These are phyloP conservation scores for Suhomyces pyralidae DNA, from an alignment of 805 yeast species.

Conservation along the genomic window DNA sequence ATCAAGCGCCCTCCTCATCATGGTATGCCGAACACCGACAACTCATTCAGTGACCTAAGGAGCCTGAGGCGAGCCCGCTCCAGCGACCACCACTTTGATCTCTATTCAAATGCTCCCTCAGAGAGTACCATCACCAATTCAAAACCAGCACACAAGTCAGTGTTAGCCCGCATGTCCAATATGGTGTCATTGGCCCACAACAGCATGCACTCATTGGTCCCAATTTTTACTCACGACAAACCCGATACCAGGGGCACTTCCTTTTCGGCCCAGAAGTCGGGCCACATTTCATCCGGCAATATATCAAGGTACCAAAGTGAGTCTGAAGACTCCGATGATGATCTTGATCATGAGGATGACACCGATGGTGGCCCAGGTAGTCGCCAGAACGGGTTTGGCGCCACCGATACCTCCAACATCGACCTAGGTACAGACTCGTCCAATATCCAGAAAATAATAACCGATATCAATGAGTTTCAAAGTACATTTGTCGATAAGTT, in stretches of 20 bases:
- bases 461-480: slow-evolving; percentile 31
- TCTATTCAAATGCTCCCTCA: neutral
- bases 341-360: neutral
- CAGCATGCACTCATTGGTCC: slow-evolving; percentile 16
- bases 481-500: slow-evolving; percentile 26
- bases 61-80: neutral
- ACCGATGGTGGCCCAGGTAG: neutral
- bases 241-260: neutral
- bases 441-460: slow-evolving; percentile 15
- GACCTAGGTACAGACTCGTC: neutral
- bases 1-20: slow-evolving; percentile 17
- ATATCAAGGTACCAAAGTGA: slow-evolving; percentile 23
- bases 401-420: neutral
- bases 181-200: slow-evolving; percentile 14
- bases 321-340: slow-evolving; percentile 5
- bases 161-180: slow-evolving; percentile 2
- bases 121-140: neutral
- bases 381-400: neutral
- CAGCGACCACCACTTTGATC: neutral
- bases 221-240: slow-evolving; percentile 4
- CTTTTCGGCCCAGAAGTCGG: neutral
- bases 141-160: neutral
- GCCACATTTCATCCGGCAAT: neutral
- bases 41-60: slow-evolving; percentile 13
- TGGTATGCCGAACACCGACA: slow-evolving; percentile 15